These are phyloP conservation scores for Sicyos edulis DNA, from an alignment of 306 rosid species.

Conservation along the genomic window DNA sequence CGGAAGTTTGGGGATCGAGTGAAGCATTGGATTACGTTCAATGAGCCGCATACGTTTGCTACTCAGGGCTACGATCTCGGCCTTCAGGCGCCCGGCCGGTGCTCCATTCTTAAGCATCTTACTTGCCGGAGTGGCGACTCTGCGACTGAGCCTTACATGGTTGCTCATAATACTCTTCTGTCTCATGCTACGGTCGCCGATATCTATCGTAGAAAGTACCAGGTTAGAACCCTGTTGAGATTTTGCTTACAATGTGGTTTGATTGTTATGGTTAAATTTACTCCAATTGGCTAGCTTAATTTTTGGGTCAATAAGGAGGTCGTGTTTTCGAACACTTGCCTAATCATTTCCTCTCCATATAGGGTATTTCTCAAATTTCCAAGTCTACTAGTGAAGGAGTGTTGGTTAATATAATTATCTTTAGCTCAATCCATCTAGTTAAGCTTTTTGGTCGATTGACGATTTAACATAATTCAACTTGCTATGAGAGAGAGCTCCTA, in stretches of 20 bases:
- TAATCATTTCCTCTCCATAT: too few species aligned
- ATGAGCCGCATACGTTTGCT: slow-evolving; percentile 80
- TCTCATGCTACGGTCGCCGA: slow-evolving; percentile 58
- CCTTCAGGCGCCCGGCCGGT: slow-evolving; percentile 82
- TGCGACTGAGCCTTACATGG: slow-evolving; percentile 75
- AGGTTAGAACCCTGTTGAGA: slow-evolving; percentile 37
- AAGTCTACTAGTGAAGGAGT: too few species aligned
- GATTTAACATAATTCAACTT: too few species aligned
- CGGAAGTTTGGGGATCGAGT: slow-evolving; percentile 89
- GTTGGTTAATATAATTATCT: too few species aligned
- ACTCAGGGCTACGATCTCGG: slow-evolving; percentile 84
- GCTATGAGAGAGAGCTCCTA: too few species aligned
- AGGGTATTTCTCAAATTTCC: too few species aligned
- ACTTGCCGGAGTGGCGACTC: slow-evolving; percentile 75
- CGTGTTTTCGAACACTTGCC: too few species aligned
- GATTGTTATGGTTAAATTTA: too few species aligned
- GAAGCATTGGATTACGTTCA: slow-evolving; percentile 90
- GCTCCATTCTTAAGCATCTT: slow-evolving; percentile 56
- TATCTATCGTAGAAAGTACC: slow-evolving; percentile 58
- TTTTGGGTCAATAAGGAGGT: too few species aligned
- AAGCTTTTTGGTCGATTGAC: too few species aligned
- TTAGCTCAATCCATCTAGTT: too few species aligned
- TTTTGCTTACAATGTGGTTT: neutral
- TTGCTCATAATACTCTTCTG: slow-evolving; percentile 68
- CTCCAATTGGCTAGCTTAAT: too few species aligned